phyloP scores from a whole-genome alignment of 1,139 yeast species.

The Spathaspora sp. region DNA sequence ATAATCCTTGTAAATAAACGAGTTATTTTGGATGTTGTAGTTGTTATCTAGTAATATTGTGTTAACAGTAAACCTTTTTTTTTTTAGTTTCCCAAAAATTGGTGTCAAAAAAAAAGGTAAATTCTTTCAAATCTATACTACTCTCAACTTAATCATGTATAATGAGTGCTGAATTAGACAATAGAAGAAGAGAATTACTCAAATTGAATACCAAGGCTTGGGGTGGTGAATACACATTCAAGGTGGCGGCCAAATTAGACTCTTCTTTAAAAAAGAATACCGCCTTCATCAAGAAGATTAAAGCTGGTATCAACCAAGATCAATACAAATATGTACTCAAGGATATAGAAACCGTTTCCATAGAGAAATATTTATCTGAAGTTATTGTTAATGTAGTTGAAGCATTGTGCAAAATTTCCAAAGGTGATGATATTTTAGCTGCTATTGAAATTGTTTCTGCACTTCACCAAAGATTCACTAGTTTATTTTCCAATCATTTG shows the following conservation, averaged over 20 bases:
- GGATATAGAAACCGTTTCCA: conserved; percentile 62
- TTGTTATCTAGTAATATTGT: too few species aligned
- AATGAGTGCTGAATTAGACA: conserved; percentile 14
- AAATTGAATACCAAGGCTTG: conserved; percentile 52
- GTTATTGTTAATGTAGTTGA: conserved; percentile 63
- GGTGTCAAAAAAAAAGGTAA: not conserved
- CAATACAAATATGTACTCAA: conserved; percentile 45
- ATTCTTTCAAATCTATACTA: too few species aligned
- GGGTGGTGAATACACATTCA: conserved; percentile 43
- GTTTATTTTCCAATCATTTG: conserved; percentile 52
- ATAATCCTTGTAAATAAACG: conserved; percentile 6
- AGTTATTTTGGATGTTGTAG: not conserved
- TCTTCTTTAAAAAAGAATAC: conserved; percentile 82
- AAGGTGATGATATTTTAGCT: conserved; percentile 60
- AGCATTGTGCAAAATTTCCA: conserved; percentile 54
- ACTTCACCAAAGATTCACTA: conserved; percentile 72
- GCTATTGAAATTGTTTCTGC: conserved; percentile 69
- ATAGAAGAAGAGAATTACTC: conserved; percentile 25
- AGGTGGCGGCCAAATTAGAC: conserved; percentile 49
- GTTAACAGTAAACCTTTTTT: too few species aligned
- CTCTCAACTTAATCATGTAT: not conserved
- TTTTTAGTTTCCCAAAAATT: not conserved
- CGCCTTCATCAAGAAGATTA: conserved; percentile 72
- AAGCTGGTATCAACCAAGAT: conserved; percentile 50
- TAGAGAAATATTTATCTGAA: conserved; percentile 79